Base-by-base conservation (phyloP, 257 asterid genomes). In the Anisodus acutangulus region DNA sequence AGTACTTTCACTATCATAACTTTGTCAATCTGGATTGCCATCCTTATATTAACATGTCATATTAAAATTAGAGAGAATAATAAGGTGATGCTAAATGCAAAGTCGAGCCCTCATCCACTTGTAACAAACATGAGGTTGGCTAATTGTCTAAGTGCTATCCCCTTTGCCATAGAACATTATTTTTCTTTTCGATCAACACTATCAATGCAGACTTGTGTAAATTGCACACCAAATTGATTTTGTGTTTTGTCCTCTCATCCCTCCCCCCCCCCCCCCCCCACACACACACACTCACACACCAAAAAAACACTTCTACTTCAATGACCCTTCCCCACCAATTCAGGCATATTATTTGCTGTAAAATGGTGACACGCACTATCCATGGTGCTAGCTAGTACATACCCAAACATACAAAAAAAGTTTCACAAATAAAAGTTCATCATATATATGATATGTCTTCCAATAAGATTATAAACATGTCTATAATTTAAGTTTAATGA, bases 321-420 rank as follows among this genome's bases (percentile, higher is more conserved):
- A 76, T 26, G 62, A 26, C 62, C 47, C 19, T 62, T 76, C 7
- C 6, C 64, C 43, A 76, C 63, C 81, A 26, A 26, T 13, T 53
- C 47, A 76, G 81, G 81, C 62, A 76, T 76, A 53, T 76, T 76
- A 76, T 76, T 76, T 76, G 64, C 81, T 76, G 81, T 76, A 76
- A 76, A 76, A 76, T 76, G 81, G 64, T 26, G 81, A 53, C 63
- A 76, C 64, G 47, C 81, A 76, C 81, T 76, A 76, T 53, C 81
- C 59, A 26, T 19, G 63, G 64, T 76, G 22, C 63, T 76, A 26
- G 80, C 80, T 22, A 22, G 43, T 19, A 47, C 59, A 45, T 12
- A 2, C 57, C 7, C 6, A 41, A 68, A 69, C 16, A 17, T 9
- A 1, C 0, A 43, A 35, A 69, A 22, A 74, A 11, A 2, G 8